These are phyloP conservation scores for Penicillium daleae DNA, from an alignment of 495 filamentous ascomycete genomes.

Conservation along the genomic window DNA sequence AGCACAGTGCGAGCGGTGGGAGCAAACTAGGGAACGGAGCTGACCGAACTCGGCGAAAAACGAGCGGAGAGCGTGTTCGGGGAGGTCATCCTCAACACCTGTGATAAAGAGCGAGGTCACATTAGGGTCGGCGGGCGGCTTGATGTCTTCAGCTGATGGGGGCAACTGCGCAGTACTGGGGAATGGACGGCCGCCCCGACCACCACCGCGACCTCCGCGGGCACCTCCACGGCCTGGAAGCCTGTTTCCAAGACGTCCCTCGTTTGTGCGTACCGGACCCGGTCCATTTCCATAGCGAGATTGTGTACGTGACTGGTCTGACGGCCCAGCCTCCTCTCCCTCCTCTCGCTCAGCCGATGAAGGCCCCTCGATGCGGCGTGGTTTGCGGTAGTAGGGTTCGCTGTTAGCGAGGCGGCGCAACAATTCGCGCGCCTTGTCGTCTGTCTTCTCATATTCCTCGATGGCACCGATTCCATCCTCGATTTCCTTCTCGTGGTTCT, in stretches of 20 bases:
- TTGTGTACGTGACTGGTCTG: constrained; percentile 37
- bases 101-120: constrained; percentile 93
- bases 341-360: constrained; percentile 44
- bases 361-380: constrained; percentile 64
- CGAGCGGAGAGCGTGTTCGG: constrained; percentile 85
- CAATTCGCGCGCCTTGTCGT: constrained; percentile 92
- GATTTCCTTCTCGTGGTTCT: constrained; percentile 93
- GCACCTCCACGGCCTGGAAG: constrained; percentile 47
- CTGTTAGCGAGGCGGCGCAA: constrained; percentile 83
- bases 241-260: constrained; percentile 43
- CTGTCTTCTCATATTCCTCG: constrained; percentile 93
- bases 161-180: constrained; percentile 74
- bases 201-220: constrained; percentile 48
- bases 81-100: constrained; percentile 93
- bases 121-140: constrained; percentile 78
- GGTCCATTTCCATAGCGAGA: constrained; percentile 52
- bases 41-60: constrained; percentile 88
- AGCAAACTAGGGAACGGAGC: constrained; percentile 88
- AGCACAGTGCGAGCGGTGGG: constrained; percentile 94
- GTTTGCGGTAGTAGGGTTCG: constrained; percentile 91
- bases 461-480: constrained; percentile 84
- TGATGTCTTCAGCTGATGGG: constrained; percentile 77
- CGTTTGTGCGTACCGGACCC: constrained; percentile 69
- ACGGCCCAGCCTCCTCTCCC: constrained; percentile 25
- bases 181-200: constrained; percentile 63